Evolutionary conservation across 495 filamentous ascomycete genomes (phyloP).

Genomic region (Aspergillus egyptiacus): DNA sequence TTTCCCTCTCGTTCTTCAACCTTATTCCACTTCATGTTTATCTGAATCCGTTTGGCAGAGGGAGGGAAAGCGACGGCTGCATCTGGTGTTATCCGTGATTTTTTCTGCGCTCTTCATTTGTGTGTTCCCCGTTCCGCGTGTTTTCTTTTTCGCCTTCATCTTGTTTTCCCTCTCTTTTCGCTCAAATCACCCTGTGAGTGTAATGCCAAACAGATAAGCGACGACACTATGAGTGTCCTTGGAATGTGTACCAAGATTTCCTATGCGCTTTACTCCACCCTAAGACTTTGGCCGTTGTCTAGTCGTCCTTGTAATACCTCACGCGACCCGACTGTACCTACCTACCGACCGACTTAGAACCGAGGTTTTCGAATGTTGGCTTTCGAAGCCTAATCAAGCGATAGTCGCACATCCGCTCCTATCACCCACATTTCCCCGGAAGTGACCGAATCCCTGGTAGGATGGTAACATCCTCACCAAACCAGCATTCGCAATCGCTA

Average conservation of each 20-base stretch:
- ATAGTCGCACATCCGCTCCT: too few relatives aligned
- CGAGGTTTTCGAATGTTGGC: too few relatives aligned
- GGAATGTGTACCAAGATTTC: conserved; percentile 14
- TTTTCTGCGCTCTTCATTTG: conserved; percentile 23
- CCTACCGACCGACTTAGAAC: too few relatives aligned
- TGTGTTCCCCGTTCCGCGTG: conserved; percentile 18
- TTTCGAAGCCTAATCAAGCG: too few relatives aligned
- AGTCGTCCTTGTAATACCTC: conserved; percentile 4
- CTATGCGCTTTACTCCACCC: conserved; percentile 1
- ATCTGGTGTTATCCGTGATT: conserved; percentile 26
- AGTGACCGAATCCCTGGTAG: too few relatives aligned
- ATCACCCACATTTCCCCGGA: too few relatives aligned
- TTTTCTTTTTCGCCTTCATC: conserved; percentile 5
- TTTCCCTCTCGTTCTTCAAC: conserved; percentile 15
- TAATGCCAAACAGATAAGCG: conserved; percentile 30
- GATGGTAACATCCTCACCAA: too few relatives aligned
- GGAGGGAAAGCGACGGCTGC: conserved; percentile 32
- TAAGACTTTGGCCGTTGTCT: not conserved
- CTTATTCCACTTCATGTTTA: conserved; percentile 14
- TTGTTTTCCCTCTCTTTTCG: conserved; percentile 22
- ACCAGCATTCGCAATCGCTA: too few relatives aligned
- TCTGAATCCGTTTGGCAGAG: conserved; percentile 30
- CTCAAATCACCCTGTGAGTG: conserved; percentile 28
- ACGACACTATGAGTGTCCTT: conserved; percentile 30
- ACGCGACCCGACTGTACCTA: conserved; percentile 4